Percentiles rank a stretch among this genome's conserved stretches.
phyloP scores from a whole-genome alignment of 2,329 filamentous ascomycete genomes.

The Talaromyces sp. region DNA sequence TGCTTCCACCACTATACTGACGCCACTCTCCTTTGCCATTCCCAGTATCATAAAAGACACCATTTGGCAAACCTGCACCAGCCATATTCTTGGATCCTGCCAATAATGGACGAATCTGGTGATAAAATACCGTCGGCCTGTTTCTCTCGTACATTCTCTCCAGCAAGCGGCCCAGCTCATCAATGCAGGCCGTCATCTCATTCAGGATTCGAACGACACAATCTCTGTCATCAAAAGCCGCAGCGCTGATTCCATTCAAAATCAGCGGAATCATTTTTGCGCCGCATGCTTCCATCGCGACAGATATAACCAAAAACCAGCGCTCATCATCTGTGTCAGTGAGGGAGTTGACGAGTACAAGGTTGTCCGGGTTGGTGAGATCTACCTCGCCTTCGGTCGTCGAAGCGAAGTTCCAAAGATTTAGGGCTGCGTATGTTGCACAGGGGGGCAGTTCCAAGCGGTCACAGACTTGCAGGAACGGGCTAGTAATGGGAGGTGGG shows the following conservation, averaged over 20 bases:
- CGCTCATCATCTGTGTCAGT: slow-evolving; percentile 36
- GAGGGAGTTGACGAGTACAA: slow-evolving; percentile 28
- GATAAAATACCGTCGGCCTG: slow-evolving; percentile 45
- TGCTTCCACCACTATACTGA: slow-evolving; percentile 49
- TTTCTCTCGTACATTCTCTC: slow-evolving; percentile 49
- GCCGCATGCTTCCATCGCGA: slow-evolving; percentile 48
- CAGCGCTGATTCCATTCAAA: slow-evolving; percentile 43
- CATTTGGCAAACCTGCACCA: slow-evolving; percentile 43
- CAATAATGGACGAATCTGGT: slow-evolving; percentile 46
- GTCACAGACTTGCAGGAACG: slow-evolving; percentile 30
- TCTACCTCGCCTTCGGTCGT: slow-evolving; percentile 15
- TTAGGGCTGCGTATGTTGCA: slow-evolving; percentile 38
- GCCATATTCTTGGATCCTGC: slow-evolving; percentile 52
- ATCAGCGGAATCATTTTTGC: slow-evolving; percentile 41
- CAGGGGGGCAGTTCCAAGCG: slow-evolving; percentile 34
- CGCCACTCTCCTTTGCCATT: slow-evolving; percentile 44
- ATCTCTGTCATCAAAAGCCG: slow-evolving; percentile 28
- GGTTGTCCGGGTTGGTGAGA: slow-evolving; percentile 31
- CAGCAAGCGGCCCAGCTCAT: slow-evolving; percentile 37
- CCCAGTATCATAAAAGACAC: slow-evolving; percentile 49
- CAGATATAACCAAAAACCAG: slow-evolving; percentile 48
- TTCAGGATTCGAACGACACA: slow-evolving; percentile 35
- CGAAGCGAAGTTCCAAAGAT: slow-evolving; percentile 34
- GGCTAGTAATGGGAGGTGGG: slow-evolving; percentile 30
- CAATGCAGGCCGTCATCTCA: slow-evolving; percentile 36